phyloP scores from a whole-genome alignment of 2,329 filamentous ascomycete species.

The Hypocreales sp. region DNA sequence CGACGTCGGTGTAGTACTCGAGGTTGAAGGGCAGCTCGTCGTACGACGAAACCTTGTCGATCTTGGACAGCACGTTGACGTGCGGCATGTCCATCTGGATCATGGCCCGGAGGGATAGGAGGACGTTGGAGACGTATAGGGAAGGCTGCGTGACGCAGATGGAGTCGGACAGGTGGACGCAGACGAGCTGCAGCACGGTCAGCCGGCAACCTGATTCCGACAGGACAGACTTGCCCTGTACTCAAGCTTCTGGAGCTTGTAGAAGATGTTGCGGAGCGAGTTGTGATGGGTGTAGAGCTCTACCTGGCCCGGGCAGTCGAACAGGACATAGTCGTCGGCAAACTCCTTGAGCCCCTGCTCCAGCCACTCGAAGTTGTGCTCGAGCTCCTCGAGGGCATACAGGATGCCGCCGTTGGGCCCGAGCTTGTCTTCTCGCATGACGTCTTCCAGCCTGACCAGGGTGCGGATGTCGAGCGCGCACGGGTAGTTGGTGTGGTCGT shows the following conservation, averaged over 20 bases:
- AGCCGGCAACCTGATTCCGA: constrained; percentile 3
- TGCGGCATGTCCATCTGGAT: constrained; percentile 95
- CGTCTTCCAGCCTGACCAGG: constrained; percentile 79
- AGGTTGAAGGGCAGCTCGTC: constrained; percentile 85
- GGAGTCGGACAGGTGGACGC: constrained; percentile 85
- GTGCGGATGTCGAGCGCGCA: constrained; percentile 83
- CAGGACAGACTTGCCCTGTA: constrained; percentile 52
- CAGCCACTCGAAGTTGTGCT: constrained; percentile 88
- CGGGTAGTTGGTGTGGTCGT: constrained; percentile 80
- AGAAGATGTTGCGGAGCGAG: constrained; percentile 82
- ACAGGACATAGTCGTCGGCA: constrained; percentile 81
- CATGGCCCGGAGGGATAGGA: constrained; percentile 90
- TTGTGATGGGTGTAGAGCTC: constrained; percentile 94
- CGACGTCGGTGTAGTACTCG: constrained; percentile 94
- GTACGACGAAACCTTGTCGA: constrained; percentile 82
- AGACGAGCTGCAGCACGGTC: constrained; percentile 53
- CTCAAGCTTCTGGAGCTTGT: constrained; percentile 74
- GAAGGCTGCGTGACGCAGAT: constrained; percentile 88
- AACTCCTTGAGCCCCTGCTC: constrained; percentile 65
- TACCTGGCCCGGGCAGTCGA: constrained; percentile 94
- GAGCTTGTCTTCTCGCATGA: constrained; percentile 82
- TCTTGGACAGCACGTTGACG: constrained; percentile 92
- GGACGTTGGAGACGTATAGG: constrained; percentile 84
- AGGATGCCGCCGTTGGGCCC: constrained; percentile 87
- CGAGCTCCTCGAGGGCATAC: constrained; percentile 89